A percentile compares a stretch with the other conserved stretches of the same genome.
Conservation (phyloP, 2,329 filamentous ascomycete species). For the Trematosphaeria pertusa region DNA sequence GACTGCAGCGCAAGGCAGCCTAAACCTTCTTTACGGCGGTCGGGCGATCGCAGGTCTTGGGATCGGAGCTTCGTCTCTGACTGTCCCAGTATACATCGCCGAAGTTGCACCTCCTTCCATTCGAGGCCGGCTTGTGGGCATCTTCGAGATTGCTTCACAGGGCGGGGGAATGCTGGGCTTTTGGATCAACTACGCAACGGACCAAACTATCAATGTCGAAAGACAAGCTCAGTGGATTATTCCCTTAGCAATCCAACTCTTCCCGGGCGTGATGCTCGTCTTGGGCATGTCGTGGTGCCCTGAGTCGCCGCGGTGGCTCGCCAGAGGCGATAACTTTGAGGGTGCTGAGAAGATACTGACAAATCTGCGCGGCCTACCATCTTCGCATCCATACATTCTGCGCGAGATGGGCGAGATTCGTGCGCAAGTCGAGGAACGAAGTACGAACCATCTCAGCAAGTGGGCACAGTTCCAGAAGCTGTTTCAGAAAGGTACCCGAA, state of each 20-base stretch:
- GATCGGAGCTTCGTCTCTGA: constrained; percentile 47
- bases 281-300: constrained; percentile 47
- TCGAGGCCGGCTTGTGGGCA: constrained; percentile 68
- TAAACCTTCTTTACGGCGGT: constrained; percentile 47
- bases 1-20: constrained; percentile 45
- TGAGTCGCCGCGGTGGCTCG: constrained; percentile 44
- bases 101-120: constrained; percentile 65
- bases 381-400: constrained; percentile 53
- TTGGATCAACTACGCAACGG: constrained; percentile 53
- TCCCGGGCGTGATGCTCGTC: constrained; percentile 49
- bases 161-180: constrained; percentile 61
- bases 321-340: constrained; percentile 42
- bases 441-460: constrained; percentile 36
- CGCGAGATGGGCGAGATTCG: constrained; percentile 59
- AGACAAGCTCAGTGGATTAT: constrained; percentile 67
- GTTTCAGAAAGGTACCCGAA: constrained; percentile 48
- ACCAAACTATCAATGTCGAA: constrained; percentile 50
- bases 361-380: constrained; percentile 54
- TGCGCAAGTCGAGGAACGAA: constrained; percentile 41
- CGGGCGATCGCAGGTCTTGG: constrained; percentile 48
- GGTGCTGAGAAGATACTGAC: constrained; percentile 51
- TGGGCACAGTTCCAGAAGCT: constrained; percentile 43
- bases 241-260: constrained; percentile 60
- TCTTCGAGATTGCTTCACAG: constrained; percentile 72
- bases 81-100: constrained; percentile 49